Conservation (phyloP, 176 grass and related monocot genomes). For the Zizania latifolia region DNA sequence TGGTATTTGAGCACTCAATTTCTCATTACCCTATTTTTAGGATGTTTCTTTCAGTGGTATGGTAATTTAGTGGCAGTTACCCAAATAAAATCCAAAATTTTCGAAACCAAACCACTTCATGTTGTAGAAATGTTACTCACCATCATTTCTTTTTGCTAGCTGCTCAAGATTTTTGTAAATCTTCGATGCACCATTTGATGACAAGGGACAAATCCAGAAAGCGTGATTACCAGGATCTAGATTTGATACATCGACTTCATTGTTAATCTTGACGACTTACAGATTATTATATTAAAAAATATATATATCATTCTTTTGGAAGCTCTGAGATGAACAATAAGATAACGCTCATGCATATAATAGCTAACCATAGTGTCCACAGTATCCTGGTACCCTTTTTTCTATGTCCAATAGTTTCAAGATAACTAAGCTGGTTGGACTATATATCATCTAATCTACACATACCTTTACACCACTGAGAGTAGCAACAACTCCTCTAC, state of each 20-base stretch:
- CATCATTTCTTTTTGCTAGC: neutral
- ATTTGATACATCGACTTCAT: neutral
- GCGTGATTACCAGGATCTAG: neutral
- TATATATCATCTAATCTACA: slow-evolving; percentile 8
- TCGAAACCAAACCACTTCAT: neutral
- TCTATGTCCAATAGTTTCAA: neutral
- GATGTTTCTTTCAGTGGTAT: neutral
- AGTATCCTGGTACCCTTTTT: no score
- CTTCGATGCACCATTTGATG: neutral
- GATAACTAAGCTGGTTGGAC: neutral
- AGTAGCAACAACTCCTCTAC: slow-evolving; percentile 85
- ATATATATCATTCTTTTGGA: no score
- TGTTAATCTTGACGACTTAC: neutral
- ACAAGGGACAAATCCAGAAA: neutral
- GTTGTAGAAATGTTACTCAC: neutral
- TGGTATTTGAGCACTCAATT: neutral
- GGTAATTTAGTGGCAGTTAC: neutral
- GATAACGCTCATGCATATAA: no score
- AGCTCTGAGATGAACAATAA: no score
- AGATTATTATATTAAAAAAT: neutral
- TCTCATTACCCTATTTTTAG: neutral
- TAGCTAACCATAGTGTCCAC: no score
- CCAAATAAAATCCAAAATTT: neutral
- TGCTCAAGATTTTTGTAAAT: neutral
- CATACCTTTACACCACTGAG: slow-evolving; percentile 73